Base-by-base conservation (phyloP, 2,329 filamentous ascomycete genomes). In the Trichoderma asperellum region DNA sequence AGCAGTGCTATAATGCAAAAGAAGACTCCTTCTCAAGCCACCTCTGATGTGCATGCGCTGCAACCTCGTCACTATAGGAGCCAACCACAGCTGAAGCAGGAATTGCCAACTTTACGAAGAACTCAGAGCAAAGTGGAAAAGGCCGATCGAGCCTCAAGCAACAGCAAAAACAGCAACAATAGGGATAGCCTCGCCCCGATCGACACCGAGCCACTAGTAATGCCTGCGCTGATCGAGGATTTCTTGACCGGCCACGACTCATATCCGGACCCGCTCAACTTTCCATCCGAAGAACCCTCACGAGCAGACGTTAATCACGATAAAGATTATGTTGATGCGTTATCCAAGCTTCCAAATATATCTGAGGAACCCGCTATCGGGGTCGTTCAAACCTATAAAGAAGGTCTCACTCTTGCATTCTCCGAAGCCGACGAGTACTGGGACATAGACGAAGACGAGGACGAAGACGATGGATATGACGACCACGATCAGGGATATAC, bases 391-490 rank as follows among this genome's bases (percentile, higher is more conserved):
- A 67, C 72, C 5, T 73, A 74, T 60, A 73, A 75, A 43, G 77
- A 77, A n/a, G 69, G 37, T 8, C 71, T 71, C 7, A 70, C 74
- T 8, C 74, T 75, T 47, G 73, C 76, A 27, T 76, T 81, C 52
- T 81, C 78, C 2, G 80, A 82, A 59, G 74, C 85, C 0, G 91
- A 93, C 73, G 91, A 94, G 77, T 92, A 90, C 74, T 93, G 90
- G 90, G 90, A 92, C 18, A 92, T 94, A 21, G 91, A 92, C 18
- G 91, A 95, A 32, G 91, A 92, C 14, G 92, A 94, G 72, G 84
- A 83, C 43, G 43, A 49, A 21, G 43, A 49, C 47, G 47, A 24
- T 8, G 40, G 18, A 52, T 87, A 86, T 72, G 86, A 88, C 56
- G 86, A 88, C 74, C 79, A 82, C 53, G 79, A 81, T 34, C 91